Conservation (phyloP, 2,329 filamentous ascomycete species). For the Arthrobotrys conoides region DNA sequence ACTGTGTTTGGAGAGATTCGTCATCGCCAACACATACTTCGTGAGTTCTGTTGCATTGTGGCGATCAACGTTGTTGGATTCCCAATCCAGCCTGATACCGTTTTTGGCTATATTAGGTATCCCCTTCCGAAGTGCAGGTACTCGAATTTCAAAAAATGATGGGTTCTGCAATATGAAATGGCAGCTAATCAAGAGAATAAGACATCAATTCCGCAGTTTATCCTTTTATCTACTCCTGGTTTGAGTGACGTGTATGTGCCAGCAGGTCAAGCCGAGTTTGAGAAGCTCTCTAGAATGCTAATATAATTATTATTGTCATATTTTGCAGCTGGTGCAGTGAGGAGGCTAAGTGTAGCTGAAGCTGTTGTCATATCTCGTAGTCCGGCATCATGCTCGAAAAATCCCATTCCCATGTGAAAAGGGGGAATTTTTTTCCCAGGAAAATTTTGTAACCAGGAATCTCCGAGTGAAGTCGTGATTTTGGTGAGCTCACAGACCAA, state of each 20-base stretch:
- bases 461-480: neutral
- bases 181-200: slow-evolving; percentile 13
- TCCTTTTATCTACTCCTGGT: neutral
- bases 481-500: slow-evolving; percentile 4
- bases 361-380: neutral
- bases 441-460: neutral
- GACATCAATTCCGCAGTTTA: slow-evolving; percentile 1
- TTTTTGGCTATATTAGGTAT: slow-evolving; percentile 9
- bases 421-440: neutral
- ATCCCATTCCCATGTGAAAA: neutral
- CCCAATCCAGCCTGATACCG: slow-evolving; percentile 6
- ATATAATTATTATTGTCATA: no score
- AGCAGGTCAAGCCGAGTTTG: slow-evolving; percentile 27
- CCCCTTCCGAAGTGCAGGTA: slow-evolving; percentile 9
- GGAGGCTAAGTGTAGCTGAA: neutral
- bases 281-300: slow-evolving; percentile 14
- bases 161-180: neutral
- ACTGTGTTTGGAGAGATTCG: no score
- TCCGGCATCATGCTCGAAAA: neutral
- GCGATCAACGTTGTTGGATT: slow-evolving; percentile 20
- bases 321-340: neutral
- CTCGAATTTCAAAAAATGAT: neutral
- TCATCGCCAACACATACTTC: no score
- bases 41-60: neutral
- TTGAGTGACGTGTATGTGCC: neutral